These are phyloP conservation scores for Leccinum subrobustum DNA, from an alignment of 1,284 basidiomycete genomes.

Conservation along the genomic window DNA sequence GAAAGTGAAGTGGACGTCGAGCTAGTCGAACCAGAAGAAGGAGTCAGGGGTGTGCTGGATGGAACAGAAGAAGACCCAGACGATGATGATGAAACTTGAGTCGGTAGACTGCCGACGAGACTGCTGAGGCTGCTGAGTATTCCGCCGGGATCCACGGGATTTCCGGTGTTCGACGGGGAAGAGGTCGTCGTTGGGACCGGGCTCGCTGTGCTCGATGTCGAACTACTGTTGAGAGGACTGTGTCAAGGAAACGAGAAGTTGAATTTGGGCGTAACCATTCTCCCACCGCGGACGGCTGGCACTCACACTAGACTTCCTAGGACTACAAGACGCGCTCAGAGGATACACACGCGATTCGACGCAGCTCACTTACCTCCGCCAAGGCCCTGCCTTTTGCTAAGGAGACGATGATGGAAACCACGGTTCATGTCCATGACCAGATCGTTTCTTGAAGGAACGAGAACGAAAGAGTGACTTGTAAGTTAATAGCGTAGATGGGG, in stretches of 20 bases:
- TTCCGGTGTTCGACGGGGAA: not conserved
- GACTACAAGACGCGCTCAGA: constrained; percentile 14
- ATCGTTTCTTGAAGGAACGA: constrained; percentile 18
- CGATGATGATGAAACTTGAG: constrained; percentile 17
- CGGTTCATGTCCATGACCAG: constrained; percentile 22
- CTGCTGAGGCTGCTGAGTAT: constrained; percentile 20
- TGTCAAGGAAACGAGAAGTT: constrained; percentile 3
- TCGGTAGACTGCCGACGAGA: constrained; percentile 13
- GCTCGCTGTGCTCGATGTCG: constrained; percentile 1
- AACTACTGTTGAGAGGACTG: constrained; percentile 6
- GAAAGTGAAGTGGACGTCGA: constrained; percentile 21
- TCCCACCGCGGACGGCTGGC: not conserved
- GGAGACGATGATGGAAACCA: constrained; percentile 21
- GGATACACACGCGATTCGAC: not conserved
- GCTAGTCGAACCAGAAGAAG: constrained; percentile 30
- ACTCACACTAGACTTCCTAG: constrained; percentile 25
- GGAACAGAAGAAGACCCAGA: constrained; percentile 16
- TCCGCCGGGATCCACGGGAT: constrained; percentile 1
- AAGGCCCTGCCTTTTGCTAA: constrained; percentile 33
- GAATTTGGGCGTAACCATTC: not conserved
- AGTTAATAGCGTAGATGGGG: not conserved
- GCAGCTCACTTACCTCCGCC: constrained; percentile 25
- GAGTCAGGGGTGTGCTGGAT: constrained; percentile 19
- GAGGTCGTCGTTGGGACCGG: constrained; percentile 1
- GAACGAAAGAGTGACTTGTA: constrained; percentile 23